These are phyloP conservation scores for Acer saccharum DNA, from an alignment of 345 rosid species.

Conservation along the genomic window DNA sequence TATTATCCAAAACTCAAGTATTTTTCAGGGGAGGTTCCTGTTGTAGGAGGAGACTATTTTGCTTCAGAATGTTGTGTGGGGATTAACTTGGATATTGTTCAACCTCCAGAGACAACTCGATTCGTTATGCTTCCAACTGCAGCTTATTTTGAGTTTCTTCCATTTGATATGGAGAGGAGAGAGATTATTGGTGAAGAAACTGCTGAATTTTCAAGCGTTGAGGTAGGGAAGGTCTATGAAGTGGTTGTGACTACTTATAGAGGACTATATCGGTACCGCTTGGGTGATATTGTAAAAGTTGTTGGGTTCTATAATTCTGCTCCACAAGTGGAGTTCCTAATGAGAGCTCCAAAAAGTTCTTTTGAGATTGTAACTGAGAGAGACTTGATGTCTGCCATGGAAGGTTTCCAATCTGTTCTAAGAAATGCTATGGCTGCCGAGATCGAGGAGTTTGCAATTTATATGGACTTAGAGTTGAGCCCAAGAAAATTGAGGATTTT, in stretches of 20 bases:
- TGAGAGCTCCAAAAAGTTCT: conserved; percentile 48
- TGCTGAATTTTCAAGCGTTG: conserved; percentile 40
- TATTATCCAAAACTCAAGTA: conserved; percentile 43
- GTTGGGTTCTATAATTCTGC: conserved; percentile 48
- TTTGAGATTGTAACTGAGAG: conserved; percentile 40
- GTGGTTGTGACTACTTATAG: conserved; percentile 47
- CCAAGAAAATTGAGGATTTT: conserved; percentile 39
- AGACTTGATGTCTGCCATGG: conserved; percentile 44
- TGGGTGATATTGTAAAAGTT: conserved; percentile 52
- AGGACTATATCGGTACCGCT: conserved; percentile 48
- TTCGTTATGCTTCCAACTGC: conserved; percentile 49
- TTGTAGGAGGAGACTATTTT: conserved; percentile 53
- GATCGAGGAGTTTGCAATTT: conserved; percentile 40
- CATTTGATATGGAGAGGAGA: conserved; percentile 30
- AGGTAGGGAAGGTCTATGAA: conserved; percentile 52
- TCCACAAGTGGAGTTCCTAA: conserved; percentile 47
- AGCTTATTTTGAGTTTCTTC: conserved; percentile 55
- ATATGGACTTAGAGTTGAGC: conserved; percentile 26
- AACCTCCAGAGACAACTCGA: conserved; percentile 42
- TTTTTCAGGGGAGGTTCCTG: conserved; percentile 42
- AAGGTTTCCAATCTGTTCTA: conserved; percentile 31
- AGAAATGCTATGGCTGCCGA: conserved; percentile 32
- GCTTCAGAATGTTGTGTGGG: conserved; percentile 51
- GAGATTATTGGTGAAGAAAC: conserved; percentile 30
- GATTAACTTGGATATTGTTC: conserved; percentile 42